These are phyloP conservation scores for Pelargonium australe DNA, from an alignment of 441 rosid genomes.

Conservation along the genomic window DNA sequence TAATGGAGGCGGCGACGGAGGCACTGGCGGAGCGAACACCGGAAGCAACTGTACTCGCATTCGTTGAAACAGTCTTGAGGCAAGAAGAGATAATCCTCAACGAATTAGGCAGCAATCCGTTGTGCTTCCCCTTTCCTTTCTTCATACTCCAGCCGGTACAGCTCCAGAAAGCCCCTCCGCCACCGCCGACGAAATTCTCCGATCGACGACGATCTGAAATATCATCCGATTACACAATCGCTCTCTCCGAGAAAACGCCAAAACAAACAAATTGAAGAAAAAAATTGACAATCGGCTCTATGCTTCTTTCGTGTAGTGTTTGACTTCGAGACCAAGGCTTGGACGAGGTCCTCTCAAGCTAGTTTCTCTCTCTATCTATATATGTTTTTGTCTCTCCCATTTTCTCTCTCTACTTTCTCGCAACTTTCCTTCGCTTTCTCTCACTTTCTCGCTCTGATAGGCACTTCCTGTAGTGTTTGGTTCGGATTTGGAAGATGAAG, in stretches of 20 bases:
- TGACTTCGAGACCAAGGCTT: conserved; percentile 3
- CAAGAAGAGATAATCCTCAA: conserved; percentile 77
- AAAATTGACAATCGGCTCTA: not conserved
- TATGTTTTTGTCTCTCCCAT: not conserved
- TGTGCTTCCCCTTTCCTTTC: conserved; percentile 51
- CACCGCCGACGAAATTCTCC: conserved; percentile 38
- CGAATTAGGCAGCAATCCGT: conserved; percentile 69
- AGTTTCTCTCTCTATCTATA: not conserved
- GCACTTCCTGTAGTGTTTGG: not conserved
- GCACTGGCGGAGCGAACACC: conserved; percentile 83
- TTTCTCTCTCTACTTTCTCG: not conserved
- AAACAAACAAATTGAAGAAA: not conserved
- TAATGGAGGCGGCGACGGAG: conserved; percentile 76
- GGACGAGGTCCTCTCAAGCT: not conserved
- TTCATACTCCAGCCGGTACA: conserved; percentile 61
- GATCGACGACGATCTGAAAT: conserved; percentile 57
- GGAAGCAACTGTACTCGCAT: conserved; percentile 77
- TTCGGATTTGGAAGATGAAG: not conserved
- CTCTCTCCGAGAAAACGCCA: not conserved
- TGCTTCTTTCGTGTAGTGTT: not conserved
- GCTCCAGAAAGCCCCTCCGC: no score
- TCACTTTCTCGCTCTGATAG: not conserved
- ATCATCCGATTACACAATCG: conserved; percentile 56
- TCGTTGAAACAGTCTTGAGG: conserved; percentile 65
- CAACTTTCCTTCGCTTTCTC: not conserved